Conservation (phyloP, 768 basidiomycete genomes). For the Chalciporus piperatus region DNA sequence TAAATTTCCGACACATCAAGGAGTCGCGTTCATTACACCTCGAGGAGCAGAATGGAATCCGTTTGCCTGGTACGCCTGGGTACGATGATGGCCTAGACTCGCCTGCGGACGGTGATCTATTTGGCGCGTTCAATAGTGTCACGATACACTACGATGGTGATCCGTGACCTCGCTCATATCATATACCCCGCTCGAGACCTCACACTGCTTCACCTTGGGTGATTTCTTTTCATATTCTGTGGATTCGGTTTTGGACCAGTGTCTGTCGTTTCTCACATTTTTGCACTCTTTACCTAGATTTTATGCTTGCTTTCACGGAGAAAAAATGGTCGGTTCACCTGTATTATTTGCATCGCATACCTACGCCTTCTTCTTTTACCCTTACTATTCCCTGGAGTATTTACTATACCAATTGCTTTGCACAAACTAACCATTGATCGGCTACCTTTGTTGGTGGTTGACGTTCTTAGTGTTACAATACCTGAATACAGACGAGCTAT, state of each 20-base stretch:
- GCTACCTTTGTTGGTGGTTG: conserved; percentile 12
- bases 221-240: conserved; percentile 2
- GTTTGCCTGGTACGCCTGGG: conserved; percentile 38
- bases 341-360: conserved; percentile 34
- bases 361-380: conserved; percentile 14
- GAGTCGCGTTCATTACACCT: conserved; percentile 91
- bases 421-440: conserved; percentile 22
- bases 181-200: background rate
- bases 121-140: conserved; percentile 87
- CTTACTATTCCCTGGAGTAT: conserved; percentile 23
- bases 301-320: conserved; percentile 23
- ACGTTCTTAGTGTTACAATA: conserved; percentile 31
- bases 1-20: conserved; percentile 87
- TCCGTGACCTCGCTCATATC: conserved; percentile 17
- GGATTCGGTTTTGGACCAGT: conserved; percentile 4
- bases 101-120: conserved; percentile 60
- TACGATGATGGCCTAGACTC: conserved; percentile 44
- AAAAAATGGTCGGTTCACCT: conserved; percentile 25
- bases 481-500: conserved; percentile 29
- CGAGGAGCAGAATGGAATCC: conserved; percentile 55
- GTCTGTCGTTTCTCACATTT: conserved; percentile 17
- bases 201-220: too few species aligned
- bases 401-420: conserved; percentile 16
- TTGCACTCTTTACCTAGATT: conserved; percentile 20
- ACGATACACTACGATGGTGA: conserved; percentile 86